Conservation (phyloP, 78 protist genomes). For the Protostelium mycophagum region DNA sequence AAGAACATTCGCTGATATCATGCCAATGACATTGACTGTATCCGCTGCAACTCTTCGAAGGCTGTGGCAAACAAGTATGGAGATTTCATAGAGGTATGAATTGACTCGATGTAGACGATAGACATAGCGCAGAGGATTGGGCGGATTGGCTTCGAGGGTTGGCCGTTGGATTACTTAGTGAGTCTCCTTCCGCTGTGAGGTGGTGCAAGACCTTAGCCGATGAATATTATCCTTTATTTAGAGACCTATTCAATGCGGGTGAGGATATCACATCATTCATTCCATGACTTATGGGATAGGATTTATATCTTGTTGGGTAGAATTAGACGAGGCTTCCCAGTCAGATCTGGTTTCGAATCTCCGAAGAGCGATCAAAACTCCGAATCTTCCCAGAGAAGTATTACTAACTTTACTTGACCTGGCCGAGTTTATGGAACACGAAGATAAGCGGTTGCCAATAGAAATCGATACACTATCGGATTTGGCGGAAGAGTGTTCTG, state of each 20-base stretch:
- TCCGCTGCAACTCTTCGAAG: background rate
- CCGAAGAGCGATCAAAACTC: background rate
- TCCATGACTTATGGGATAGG: background rate
- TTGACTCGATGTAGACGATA: background rate
- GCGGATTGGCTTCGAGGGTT: conserved; percentile 3
- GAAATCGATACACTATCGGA: background rate
- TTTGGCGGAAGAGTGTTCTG: conserved; percentile 3
- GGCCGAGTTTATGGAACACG: conserved; percentile 14
- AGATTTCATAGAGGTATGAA: background rate
- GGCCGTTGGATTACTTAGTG: background rate
- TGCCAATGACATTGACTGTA: background rate
- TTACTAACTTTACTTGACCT: background rate
- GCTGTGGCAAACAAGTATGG: background rate
- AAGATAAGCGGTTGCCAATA: conserved; percentile 5
- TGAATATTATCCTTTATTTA: background rate
- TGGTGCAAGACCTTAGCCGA: background rate
- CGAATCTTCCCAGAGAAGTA: background rate
- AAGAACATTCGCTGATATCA: background rate
- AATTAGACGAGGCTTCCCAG: background rate
- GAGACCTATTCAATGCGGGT: conserved; percentile 7
- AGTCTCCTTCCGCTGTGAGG: conserved; percentile 2
- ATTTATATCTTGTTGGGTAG: background rate
- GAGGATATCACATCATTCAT: background rate
- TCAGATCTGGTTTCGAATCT: background rate
- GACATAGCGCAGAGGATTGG: conserved; percentile 2